Conservation (phyloP, 768 basidiomycete genomes). For the Agrocybe chaxingu region DNA sequence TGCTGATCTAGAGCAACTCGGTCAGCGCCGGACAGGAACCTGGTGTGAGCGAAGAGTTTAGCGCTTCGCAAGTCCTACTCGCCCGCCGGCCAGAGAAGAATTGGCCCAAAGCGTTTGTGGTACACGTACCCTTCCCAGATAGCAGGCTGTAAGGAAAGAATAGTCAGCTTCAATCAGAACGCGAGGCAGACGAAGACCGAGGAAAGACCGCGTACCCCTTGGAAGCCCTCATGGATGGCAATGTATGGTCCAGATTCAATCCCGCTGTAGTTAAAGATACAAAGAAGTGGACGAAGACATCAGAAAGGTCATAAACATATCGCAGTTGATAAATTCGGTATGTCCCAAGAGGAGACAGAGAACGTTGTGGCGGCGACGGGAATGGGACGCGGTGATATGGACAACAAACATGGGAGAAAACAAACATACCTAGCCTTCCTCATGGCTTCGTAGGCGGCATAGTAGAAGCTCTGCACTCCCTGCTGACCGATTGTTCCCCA, state of each 20-base stretch:
- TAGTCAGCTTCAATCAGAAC: slow-evolving; percentile 1
- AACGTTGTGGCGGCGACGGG: neutral
- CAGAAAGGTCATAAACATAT: no score
- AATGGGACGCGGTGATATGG: neutral
- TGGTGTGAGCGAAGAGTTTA: slow-evolving; percentile 20
- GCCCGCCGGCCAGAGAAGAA: neutral
- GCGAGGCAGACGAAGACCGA: slow-evolving; percentile 6
- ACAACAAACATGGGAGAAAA: slow-evolving; percentile 2
- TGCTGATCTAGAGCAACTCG: slow-evolving; percentile 76
- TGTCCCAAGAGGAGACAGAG: neutral
- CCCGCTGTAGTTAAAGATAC: slow-evolving; percentile 42
- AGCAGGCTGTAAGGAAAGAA: slow-evolving; percentile 26
- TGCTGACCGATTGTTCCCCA: slow-evolving; percentile 53
- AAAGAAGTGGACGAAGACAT: neutral
- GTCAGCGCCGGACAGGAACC: slow-evolving; percentile 75
- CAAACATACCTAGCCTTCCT: slow-evolving; percentile 36
- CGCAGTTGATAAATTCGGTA: no score
- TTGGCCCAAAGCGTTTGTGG: slow-evolving; percentile 2
- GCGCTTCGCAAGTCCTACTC: slow-evolving; percentile 4
- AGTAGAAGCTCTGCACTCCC: slow-evolving; percentile 39
- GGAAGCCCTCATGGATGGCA: slow-evolving; percentile 66
- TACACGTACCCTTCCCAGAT: slow-evolving; percentile 41
- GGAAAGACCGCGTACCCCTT: slow-evolving; percentile 37
- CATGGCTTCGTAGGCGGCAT: slow-evolving; percentile 43
- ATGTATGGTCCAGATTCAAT: slow-evolving; percentile 57